Percentiles rank a stretch among this genome's conserved stretches.
Conservation (phyloP, 2,329 filamentous ascomycete genomes). For the Leptographium wingfieldii region DNA sequence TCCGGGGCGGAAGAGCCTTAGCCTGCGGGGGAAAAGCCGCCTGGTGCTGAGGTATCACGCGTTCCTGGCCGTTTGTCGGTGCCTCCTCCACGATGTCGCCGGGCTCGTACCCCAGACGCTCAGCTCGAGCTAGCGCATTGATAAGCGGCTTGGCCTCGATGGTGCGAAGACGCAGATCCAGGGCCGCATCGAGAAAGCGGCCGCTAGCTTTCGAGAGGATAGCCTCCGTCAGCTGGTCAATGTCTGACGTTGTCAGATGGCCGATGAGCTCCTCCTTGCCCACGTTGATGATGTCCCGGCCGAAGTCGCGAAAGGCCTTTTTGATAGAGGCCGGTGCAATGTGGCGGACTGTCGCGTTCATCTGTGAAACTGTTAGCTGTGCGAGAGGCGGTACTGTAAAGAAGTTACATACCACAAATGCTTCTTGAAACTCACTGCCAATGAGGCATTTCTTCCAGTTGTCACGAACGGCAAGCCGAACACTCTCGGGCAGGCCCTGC, state of each 20-base stretch:
- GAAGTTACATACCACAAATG: conserved; percentile 34
- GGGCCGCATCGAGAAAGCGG: conserved; percentile 36
- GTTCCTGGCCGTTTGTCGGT: conserved; percentile 23
- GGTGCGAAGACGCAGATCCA: conserved; percentile 38
- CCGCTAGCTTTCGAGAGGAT: conserved; percentile 35
- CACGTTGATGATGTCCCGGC: conserved; percentile 26
- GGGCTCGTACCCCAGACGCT: conserved; percentile 43
- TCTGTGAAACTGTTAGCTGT: conserved; percentile 18
- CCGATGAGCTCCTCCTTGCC: conserved; percentile 28
- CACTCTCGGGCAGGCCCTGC: conserved; percentile 28
- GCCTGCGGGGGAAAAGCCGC: not conserved
- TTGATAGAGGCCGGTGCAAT: conserved; percentile 24
- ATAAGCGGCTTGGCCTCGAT: conserved; percentile 42
- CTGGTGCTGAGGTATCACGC: conserved; percentile 19
- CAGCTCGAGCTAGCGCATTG: conserved; percentile 42
- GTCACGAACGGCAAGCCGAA: conserved; percentile 35
- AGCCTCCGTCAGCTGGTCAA: conserved; percentile 31
- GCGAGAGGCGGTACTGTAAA: not conserved
- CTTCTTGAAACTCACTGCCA: conserved; percentile 38
- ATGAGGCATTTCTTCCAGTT: conserved; percentile 36
- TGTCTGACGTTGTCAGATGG: conserved; percentile 25
- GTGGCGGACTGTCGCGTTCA: conserved; percentile 37
- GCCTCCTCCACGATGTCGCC: conserved; percentile 34
- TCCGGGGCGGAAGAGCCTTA: not conserved
- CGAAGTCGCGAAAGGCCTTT: conserved; percentile 32